These are phyloP conservation scores for Grigorovia humatica DNA, from an alignment of 805 yeast genomes.

Conservation along the genomic window DNA sequence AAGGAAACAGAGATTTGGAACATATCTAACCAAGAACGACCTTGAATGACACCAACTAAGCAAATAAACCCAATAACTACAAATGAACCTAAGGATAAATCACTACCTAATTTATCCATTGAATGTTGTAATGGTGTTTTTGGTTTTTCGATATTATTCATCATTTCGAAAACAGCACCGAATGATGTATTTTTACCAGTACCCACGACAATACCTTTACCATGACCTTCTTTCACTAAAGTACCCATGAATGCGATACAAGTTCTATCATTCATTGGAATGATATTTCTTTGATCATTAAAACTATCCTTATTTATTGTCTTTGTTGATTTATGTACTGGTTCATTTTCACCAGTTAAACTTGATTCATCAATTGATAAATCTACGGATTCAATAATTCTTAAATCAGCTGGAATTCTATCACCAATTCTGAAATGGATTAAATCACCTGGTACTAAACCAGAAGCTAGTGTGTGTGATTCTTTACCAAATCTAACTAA, in stretches of 20 bases:
- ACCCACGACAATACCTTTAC: conserved; percentile 84
- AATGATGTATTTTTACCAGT: conserved; percentile 86
- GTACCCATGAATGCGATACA: conserved; percentile 96
- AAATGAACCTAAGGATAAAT: conserved; percentile 75
- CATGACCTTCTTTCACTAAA: conserved; percentile 90
- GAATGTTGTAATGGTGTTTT: conserved; percentile 93
- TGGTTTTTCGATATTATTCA: conserved; percentile 91
- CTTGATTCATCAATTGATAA: conserved; percentile 86
- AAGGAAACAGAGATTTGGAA: conserved; percentile 93
- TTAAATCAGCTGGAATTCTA: conserved; percentile 89
- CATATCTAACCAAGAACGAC: conserved; percentile 94
- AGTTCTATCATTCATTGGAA: conserved; percentile 57
- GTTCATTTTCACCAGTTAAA: conserved; percentile 89
- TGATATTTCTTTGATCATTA: conserved; percentile 25
- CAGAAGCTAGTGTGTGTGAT: conserved; percentile 74
- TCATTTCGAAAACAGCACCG: conserved; percentile 92
- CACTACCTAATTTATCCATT: conserved; percentile 93
- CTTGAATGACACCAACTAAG: conserved; percentile 79
- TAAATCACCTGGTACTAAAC: conserved; percentile 91
- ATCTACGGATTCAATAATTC: conserved; percentile 70
- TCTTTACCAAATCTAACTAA: conserved; percentile 72
- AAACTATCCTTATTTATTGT: conserved; percentile 28
- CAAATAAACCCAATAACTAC: conserved; percentile 86
- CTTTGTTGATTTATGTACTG: conserved; percentile 57
- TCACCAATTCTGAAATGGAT: conserved; percentile 89